Base-by-base conservation (phyloP, 805 yeast species). In the Metschnikowia proteae region DNA sequence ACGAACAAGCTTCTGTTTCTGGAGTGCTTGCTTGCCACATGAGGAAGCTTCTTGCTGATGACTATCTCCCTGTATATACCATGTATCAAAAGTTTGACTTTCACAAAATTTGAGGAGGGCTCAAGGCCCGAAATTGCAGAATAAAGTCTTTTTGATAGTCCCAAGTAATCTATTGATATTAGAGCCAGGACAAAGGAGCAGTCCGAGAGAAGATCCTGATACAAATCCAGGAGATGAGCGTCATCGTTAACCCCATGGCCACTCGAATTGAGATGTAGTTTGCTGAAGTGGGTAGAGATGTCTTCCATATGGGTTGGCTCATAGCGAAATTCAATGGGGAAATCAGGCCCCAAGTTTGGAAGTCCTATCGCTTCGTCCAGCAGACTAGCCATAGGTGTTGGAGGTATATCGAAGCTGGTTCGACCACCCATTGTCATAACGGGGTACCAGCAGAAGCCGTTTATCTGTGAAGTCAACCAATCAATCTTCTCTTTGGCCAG, bases 111-210 rank as follows among this genome's bases (percentile, higher is more conserved):
- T 52, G 68, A 55, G 0, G 44, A 39, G 33, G 65, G 52, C 3
- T 51, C 45, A 47, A 51, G 54, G 6, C 59, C 71, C 49, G 33
- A 57, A 60, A 65, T 64, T 53, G 46, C 58, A 11, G 50, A 35
- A 9, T 53, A 48, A 5, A 49, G 48, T 7, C 42, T 30, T n/a
- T 10, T 38, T 17, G 64, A 62, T 37, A 49, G 34, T 0, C 54
- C 51, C 35, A 39, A 31, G 9, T 52, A 51, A 1, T 70, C 60
- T 0, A 83, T 64, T 1, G 88, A 78, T 11, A 86, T 66, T 11
- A 87, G 58, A 0, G 91, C 73, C 2, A 90, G 81, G 3, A 88
- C 87, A 60, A 88, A 80, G 0, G 96, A 86, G 64, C 96, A 88
- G 62, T 88, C 83, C 6, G 81, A 70, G n/a, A 79, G 58, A 1